phyloP scores from a whole-genome alignment of 2,329 filamentous ascomycete species.

The Fusarium phyllophilum region DNA sequence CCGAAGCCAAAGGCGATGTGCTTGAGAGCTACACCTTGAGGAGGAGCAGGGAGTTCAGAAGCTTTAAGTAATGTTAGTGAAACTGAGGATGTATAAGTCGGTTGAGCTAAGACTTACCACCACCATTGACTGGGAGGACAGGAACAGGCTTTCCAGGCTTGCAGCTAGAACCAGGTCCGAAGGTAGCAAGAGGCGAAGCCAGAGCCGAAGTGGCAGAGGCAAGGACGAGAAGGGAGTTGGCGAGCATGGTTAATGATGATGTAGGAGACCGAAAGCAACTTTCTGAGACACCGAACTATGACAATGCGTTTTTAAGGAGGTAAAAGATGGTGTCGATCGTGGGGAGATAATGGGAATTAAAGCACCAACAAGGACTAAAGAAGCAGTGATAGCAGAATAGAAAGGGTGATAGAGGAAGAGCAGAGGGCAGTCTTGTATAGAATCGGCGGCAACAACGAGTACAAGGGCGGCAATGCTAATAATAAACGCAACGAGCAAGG shows the following conservation, averaged over 20 bases:
- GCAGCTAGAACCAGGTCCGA: conserved; percentile 31
- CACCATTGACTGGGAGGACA: conserved; percentile 53
- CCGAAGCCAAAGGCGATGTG: conserved; percentile 71
- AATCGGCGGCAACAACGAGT: conserved; percentile 32
- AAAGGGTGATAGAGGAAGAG: neutral
- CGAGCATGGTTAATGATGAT: conserved; percentile 45
- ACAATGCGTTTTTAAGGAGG: conserved; percentile 16
- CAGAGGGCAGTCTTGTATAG: conserved; percentile 32
- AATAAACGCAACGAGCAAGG: conserved; percentile 42
- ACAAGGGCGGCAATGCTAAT: conserved; percentile 43
- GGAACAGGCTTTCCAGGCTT: conserved; percentile 31
- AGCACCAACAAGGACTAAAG: conserved; percentile 32
- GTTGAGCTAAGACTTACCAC: conserved; percentile 45
- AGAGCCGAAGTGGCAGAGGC: conserved; percentile 48
- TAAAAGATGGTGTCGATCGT: conserved; percentile 35
- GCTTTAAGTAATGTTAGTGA: conserved; percentile 45
- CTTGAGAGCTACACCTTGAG: conserved; percentile 55
- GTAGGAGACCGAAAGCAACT: conserved; percentile 14
- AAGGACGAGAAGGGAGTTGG: conserved; percentile 48
- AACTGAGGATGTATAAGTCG: neutral
- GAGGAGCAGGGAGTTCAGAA: conserved; percentile 56
- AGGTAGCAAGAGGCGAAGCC: conserved; percentile 42
- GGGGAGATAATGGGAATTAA: neutral
- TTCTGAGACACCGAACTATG: conserved; percentile 20
- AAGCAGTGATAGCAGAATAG: conserved; percentile 9